phyloP scores from a whole-genome alignment of 2,329 filamentous ascomycete genomes.

The Cryphonectria radicalis region DNA sequence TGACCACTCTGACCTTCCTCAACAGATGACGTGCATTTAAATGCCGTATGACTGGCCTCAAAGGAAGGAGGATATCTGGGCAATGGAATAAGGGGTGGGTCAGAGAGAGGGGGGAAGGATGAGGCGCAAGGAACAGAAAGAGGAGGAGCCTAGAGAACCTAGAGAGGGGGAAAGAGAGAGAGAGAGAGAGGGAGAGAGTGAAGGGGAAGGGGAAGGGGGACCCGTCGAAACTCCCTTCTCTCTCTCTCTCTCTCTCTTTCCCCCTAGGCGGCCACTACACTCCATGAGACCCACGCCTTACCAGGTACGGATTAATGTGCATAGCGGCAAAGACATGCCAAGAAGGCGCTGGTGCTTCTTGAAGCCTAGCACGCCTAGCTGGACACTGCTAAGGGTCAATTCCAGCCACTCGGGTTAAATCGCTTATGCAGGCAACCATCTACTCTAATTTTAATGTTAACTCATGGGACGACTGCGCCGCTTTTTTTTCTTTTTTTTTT shows the following conservation, averaged over 20 bases:
- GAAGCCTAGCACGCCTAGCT: background rate
- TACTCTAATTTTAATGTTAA: conserved; percentile 2
- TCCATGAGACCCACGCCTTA: background rate
- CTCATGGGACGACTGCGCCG: background rate
- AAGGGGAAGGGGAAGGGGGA: no score
- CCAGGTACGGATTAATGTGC: background rate
- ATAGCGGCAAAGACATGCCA: background rate
- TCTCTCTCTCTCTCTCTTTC: background rate
- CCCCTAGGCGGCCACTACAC: background rate
- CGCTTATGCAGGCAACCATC: conserved; percentile 1
- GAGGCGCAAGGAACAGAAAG: background rate
- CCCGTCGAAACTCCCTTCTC: background rate
- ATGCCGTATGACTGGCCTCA: background rate
- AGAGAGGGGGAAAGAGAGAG: background rate
- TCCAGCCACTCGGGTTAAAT: background rate
- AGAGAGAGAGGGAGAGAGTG: no score
- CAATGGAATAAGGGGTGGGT: background rate
- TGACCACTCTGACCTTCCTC: background rate
- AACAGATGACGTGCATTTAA: background rate
- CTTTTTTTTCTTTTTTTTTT: background rate
- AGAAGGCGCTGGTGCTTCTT: background rate
- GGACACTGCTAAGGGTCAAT: background rate
- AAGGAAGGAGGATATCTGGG: background rate
- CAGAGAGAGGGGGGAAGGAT: background rate
- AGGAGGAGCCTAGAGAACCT: no score